Base-by-base conservation (phyloP, 176 grass and related monocot genomes). In the Leersia perrieri region DNA sequence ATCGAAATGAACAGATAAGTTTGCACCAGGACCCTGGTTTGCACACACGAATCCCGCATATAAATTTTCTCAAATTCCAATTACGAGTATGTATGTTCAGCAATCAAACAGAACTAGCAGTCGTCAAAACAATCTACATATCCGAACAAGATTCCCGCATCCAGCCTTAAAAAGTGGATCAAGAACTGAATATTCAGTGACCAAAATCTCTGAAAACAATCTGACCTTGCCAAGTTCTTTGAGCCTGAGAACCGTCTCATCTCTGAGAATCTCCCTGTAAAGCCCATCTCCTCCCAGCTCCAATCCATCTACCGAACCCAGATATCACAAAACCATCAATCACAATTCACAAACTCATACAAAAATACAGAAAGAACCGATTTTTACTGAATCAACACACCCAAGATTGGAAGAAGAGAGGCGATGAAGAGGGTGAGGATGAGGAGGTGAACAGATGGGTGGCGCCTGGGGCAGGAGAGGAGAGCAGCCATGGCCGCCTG, bases 231-330 rank as follows among this genome's bases (percentile, higher is more conserved):
- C 95, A 9, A 98, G 80, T 28, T 98, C 70, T 68, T 84, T 82
- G 39, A 98, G 82, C 85, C 92, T 88, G 13, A 40, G 40, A 60
- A 98, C 86, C 16, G 90, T 85, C 86, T 93, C 90, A 64, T 98
- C 92, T 80, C 87, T 89, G 0, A 93, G 78, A 49, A 98, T 93
- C 81, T 87, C 88, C 39, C 40, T 41, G 80, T 92, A 75, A 72
- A 89, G 87, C 5, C 82, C 83, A 1, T 80, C 73, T 47, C 73
- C 88, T 72, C 77, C 90, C 6, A 82, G 71, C 82, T 83, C 85
- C 83, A 81, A 53, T 3, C 84, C 88, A 29, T 89, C 90, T 87
- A n/a, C n/a, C n/a, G n/a, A 63, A 22, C 12, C 63, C 6, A 23
- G 33, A 79, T 75, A 70, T 16, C 7, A 26, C 74, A 36, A 73